These are phyloP conservation scores for Coemansia sp. DNA, from an alignment of 192 early-diverging fungal genomes.

Conservation along the genomic window DNA sequence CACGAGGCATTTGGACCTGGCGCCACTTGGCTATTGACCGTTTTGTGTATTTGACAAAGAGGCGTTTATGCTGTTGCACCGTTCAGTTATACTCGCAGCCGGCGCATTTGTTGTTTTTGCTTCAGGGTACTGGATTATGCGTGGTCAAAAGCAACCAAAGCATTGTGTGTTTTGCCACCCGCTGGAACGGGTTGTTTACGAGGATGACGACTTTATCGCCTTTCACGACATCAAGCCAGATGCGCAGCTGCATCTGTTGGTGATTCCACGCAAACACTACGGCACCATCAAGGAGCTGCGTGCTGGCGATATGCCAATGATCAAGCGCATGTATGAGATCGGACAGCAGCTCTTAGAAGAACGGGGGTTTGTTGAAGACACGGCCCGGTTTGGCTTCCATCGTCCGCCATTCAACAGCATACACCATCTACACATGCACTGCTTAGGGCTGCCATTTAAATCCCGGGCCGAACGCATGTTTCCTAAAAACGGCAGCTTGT, in stretches of 20 bases:
- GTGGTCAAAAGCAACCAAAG: slow-evolving; percentile 37
- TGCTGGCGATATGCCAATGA: slow-evolving; percentile 22
- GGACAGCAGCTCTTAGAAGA: slow-evolving; percentile 33
- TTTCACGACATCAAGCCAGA: slow-evolving; percentile 53
- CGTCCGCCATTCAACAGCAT: slow-evolving; percentile 51
- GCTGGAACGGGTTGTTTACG: slow-evolving; percentile 36
- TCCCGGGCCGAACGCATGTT: slow-evolving; percentile 37
- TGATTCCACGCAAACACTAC: slow-evolving; percentile 39
- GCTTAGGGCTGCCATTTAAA: slow-evolving; percentile 47
- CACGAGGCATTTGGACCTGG: no score
- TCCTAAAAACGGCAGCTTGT: slow-evolving; percentile 14
- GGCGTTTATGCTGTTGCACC: no score
- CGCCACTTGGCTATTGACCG: no score
- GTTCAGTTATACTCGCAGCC: neutral
- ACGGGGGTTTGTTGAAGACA: slow-evolving; percentile 24
- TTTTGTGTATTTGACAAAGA: no score
- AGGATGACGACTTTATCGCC: slow-evolving; percentile 32
- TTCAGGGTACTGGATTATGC: slow-evolving; percentile 26
- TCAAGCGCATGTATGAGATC: slow-evolving; percentile 37
- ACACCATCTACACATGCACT: slow-evolving; percentile 55
- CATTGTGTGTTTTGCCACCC: slow-evolving; percentile 44
- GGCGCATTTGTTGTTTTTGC: slow-evolving; percentile 10
- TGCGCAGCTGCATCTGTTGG: slow-evolving; percentile 38
- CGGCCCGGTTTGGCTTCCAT: slow-evolving; percentile 47
- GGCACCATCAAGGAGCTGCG: slow-evolving; percentile 45